Evolutionary conservation across 129 eudicot species (phyloP).

Genomic region (Sambucus nigra): DNA sequence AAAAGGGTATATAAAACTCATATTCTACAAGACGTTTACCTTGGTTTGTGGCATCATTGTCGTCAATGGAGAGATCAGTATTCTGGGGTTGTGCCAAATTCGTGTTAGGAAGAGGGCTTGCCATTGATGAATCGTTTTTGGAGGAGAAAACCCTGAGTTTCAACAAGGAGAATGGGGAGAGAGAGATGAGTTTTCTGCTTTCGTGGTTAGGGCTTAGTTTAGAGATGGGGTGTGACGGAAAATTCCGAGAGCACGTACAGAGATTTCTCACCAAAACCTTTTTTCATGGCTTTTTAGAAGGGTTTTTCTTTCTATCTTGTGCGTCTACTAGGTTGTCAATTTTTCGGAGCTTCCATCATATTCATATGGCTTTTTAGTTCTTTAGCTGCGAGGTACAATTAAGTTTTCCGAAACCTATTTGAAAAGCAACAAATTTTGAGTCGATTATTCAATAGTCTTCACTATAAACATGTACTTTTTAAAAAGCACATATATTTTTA

Average conservation of each 20-base stretch:
- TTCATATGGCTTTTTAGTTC: no score
- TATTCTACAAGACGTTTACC: conserved; percentile 14
- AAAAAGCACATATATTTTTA: no score
- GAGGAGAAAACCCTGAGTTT: conserved; percentile 15
- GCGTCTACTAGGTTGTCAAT: no score
- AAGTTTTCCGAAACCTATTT: no score
- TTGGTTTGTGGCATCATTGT: conserved; percentile 28
- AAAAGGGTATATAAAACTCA: not conserved
- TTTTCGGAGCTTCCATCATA: no score
- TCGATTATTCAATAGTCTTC: no score
- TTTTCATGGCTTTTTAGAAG: conserved; percentile 9
- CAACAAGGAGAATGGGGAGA: not conserved
- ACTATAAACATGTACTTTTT: no score
- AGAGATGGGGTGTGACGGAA: not conserved
- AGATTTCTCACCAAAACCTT: conserved; percentile 6
- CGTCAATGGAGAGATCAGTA: not conserved
- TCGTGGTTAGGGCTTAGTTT: not conserved
- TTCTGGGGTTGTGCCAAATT: conserved; percentile 8
- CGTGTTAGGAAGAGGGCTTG: conserved; percentile 9
- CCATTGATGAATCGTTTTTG: conserved; percentile 5
- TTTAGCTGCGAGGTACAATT: no score
- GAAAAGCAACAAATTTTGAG: no score
- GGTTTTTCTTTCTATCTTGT: conserved; percentile 1
- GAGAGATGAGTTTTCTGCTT: not conserved
- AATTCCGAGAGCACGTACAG: not conserved